Conservation (phyloP, 2,329 filamentous ascomycete genomes). For the Dothidotthia symphoricarpi region DNA sequence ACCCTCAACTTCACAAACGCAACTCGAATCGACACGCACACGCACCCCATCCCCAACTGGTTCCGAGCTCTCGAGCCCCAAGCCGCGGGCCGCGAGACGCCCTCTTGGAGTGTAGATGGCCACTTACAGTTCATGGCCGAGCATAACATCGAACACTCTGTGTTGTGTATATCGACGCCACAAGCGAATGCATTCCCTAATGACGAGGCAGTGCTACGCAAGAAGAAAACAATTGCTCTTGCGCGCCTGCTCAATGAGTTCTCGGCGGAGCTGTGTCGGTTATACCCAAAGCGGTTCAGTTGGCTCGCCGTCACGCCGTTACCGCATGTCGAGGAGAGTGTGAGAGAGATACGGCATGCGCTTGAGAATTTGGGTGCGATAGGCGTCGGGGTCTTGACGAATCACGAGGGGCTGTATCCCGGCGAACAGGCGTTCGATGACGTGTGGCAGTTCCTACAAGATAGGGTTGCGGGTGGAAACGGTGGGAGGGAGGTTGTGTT, state of each 20-base stretch:
- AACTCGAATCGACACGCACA: slow-evolving; percentile 38
- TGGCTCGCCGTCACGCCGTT: slow-evolving; percentile 31
- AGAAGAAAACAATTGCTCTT: slow-evolving; percentile 31
- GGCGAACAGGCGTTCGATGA: slow-evolving; percentile 27
- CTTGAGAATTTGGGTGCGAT: slow-evolving; percentile 30
- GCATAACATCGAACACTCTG: slow-evolving; percentile 27
- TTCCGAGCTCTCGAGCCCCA: slow-evolving; percentile 34
- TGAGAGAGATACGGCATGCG: slow-evolving; percentile 32
- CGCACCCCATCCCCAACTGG: slow-evolving; percentile 38
- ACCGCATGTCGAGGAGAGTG: slow-evolving; percentile 31
- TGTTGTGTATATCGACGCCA: slow-evolving; percentile 37
- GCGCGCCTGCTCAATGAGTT: slow-evolving; percentile 40
- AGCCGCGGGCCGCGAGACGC: slow-evolving; percentile 37
- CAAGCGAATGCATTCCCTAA: slow-evolving; percentile 36
- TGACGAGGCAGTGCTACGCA: slow-evolving; percentile 9
- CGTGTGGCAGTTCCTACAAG: slow-evolving; percentile 32
- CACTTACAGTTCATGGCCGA: slow-evolving; percentile 37
- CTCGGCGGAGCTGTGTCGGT: slow-evolving; percentile 20
- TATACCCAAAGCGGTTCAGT: slow-evolving; percentile 30
- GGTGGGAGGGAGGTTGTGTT: slow-evolving; percentile 32
- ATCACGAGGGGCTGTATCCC: slow-evolving; percentile 36
- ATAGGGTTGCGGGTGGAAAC: slow-evolving; percentile 4
- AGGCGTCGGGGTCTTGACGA: slow-evolving; percentile 36
- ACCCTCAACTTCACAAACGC: slow-evolving; percentile 15
- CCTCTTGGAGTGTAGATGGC: slow-evolving; percentile 26